Evolutionary conservation across 2,329 filamentous ascomycete genomes (phyloP), one percentile per base, ranked within the genome.

Genomic region (Xylogone sp.): DNA sequence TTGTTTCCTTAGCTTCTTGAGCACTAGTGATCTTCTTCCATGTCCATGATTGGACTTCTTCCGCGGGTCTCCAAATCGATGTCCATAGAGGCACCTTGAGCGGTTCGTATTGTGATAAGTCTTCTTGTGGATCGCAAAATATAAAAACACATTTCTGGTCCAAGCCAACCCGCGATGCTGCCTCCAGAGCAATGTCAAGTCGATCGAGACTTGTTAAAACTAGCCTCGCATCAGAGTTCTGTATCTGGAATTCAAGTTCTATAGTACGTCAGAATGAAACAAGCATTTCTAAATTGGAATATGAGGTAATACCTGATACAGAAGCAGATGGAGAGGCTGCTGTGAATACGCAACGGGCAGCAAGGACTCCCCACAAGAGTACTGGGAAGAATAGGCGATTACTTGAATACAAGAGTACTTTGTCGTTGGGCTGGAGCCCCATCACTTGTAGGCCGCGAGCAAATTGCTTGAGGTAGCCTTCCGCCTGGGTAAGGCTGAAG

Each of bases 261-360:
- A 0, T 71, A 69, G 1, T 74, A 74, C 21, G 88, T 65, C 10
- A 90, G 72, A 29, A 79, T 71, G 2, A 79, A 81, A 86, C 87
- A 90, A 1, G 77, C 76, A 56, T 79, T 76, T 31, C 71, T 68
- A 51, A 81, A 72, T 59, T 82, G 78, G 56, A 77, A 73, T 76
- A 49, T 6, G 9, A 43, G 8, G n/a, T 45, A 19, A 27, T 49
- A 44, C 47, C 47, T n/a, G 34, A 42, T 12, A 43, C 34, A 9
- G 47, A 21, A 9, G 31, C 31, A 21, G 47, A 19, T 21, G 47
- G 47, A 18, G 31, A 43, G 12, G 47, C 47, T 5, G 47, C 47
- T 19, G 34, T 49, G 39, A 49, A 49, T 13, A 44, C 21, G 27
- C 47, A 49, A 10, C 47, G 18, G n/a, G 47, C 47, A 18, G 34